Base-by-base conservation (phyloP, 306 rosid genomes). In the Adenanthera pavonina region DNA sequence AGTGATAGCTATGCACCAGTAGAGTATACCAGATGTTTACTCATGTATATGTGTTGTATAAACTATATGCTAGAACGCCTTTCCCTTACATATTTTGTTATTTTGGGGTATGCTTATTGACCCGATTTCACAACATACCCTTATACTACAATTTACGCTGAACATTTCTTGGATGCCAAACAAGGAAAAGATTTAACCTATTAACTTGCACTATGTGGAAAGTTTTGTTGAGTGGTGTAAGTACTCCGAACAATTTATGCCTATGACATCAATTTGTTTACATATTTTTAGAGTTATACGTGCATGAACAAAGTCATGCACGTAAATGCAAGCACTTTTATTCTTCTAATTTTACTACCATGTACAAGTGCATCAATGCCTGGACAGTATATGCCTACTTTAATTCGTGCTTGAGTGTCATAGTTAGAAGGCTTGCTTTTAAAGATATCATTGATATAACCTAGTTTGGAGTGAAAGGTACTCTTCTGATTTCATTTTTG, bases 401-500 rank as follows among this genome's bases (percentile, higher is more conserved):
- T 73, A 65, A 7, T 80, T 80, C 43, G 54, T 56, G 34, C 51
- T 49, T 72, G 74, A 74, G 10, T 65, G 71, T 74, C 76, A 62
- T 70, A 19, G 71, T 38, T 75, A 46, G 53, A 75, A 43, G 43
- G 8, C 19, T 54, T 64, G 44, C 33, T 77, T 71, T 38, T 71
- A 46, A 60, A 43, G 46, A 77, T 77, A n/a, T 85, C 69, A 17
- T 77, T 56, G 53, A 20, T 70, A 72, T 77, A 76, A 53, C 51
- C 65, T 12, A 61, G 6, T 33, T 33, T 19, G 20, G 68, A 75
- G 67, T 48, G 52, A 1, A 69, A 69, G 75, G 78, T 52, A 52
- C 75, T 44, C 59, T 80, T 70, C 84, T 16, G 35, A 40, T 66
- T 66, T 54, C 30, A 40, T 53, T 41, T 52, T 46, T 77, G 76